A percentile compares a stretch with the other conserved stretches of the same genome.
Conservation (phyloP, 1,284 basidiomycete species). For the Macrocystidia cucumis region DNA sequence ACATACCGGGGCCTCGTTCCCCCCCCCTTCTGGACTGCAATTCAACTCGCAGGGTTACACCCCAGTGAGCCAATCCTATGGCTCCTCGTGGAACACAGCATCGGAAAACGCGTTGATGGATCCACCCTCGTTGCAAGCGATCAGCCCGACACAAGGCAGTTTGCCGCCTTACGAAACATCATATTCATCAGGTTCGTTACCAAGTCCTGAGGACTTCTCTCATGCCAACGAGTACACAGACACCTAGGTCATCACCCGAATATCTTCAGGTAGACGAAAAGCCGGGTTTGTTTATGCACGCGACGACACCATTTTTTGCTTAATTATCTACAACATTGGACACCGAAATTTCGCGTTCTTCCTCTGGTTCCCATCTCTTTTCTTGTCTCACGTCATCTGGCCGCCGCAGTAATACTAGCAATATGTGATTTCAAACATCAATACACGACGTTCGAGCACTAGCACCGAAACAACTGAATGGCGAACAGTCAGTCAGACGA, state of each 20-base stretch:
- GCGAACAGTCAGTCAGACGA: too few species aligned
- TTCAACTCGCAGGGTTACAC: background rate
- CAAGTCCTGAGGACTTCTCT: constrained; percentile 30
- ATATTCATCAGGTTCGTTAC: constrained; percentile 24
- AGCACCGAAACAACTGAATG: too few species aligned
- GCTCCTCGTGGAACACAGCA: constrained; percentile 26
- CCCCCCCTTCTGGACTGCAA: constrained; percentile 17
- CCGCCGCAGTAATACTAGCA: too few species aligned
- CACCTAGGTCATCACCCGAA: constrained; percentile 11
- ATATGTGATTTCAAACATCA: too few species aligned
- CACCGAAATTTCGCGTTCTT: too few species aligned
- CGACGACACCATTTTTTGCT: too few species aligned
- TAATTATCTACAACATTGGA: too few species aligned
- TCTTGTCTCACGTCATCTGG: too few species aligned
- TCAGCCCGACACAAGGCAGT: too few species aligned
- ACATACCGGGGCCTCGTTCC: constrained; percentile 20
- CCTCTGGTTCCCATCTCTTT: too few species aligned
- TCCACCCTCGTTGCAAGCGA: constrained; percentile 25
- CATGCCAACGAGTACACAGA: constrained; percentile 29
- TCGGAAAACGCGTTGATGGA: constrained; percentile 20
- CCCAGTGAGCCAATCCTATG: constrained; percentile 17
- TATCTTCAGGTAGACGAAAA: background rate
- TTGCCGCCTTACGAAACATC: constrained; percentile 24
- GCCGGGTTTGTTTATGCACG: background rate
- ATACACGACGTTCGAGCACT: too few species aligned